Evolutionary conservation across 2,329 filamentous ascomycete genomes (phyloP), one percentile per base, ranked within the genome.

Genomic region (Paecilomyces sp.): DNA sequence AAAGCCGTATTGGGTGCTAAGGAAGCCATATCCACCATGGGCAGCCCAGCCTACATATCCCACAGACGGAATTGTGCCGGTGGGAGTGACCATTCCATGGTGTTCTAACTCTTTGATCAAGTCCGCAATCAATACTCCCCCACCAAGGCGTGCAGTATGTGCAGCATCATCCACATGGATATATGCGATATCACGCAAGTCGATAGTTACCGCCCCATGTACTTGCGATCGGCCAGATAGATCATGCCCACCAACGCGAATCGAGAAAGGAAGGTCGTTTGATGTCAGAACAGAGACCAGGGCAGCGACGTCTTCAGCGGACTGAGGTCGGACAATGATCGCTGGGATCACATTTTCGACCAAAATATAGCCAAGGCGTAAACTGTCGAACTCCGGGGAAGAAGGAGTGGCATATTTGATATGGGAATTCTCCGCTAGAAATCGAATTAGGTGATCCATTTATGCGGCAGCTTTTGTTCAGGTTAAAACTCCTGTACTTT

Each of bases 1-100:
- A 3, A 77, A 58, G 1, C 76, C 76, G 54, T 67, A 70, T 1
- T 60, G 55, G 0, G 64, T 60, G 8, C 65, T 67, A n/a, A 75
- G 64, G 0, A 68, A 63, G 5, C 74, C 75, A 57, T 77, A 77
- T 15, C 76, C 75, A 3, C 74, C 76, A 15, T 68, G 65, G 12
- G 68, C 72, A 9, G 72, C 69, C 75, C 76, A 78, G 2, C 75
- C 74, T 4, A 71, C 65, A 33, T 68, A 75, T 9, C 74, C 76
- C 4, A 77, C 70, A n/a, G 58, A 59, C 4, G 66, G 61, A n/a
- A 66, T 63, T 1, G 63, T n/a, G 7, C 61, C 62, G 36, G 60
- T 60, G 2, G 68, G 58, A 3, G 71, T 74, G 2, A 67, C 62
- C 28, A 77, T 60, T 0, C 68, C 71, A 36, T 70, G 62, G 31